phyloP scores from a whole-genome alignment of 305 asterid genomes.

The Fraxinus xanthoxyloides region DNA sequence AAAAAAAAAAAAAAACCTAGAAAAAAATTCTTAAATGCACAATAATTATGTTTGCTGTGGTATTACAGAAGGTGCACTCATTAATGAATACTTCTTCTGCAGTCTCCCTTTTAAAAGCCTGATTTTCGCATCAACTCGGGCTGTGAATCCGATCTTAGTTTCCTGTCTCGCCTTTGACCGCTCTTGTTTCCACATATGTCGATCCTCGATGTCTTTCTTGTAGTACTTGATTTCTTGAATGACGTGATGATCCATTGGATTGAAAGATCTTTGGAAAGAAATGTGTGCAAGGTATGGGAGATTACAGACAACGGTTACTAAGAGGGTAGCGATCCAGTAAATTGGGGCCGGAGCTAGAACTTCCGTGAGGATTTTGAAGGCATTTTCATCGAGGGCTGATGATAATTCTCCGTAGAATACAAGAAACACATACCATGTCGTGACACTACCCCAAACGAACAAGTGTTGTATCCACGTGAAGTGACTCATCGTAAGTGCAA shows the following conservation, averaged over 20 bases:
- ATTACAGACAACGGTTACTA: constrained; percentile 44
- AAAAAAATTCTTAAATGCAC: constrained; percentile 15
- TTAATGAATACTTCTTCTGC: constrained; percentile 44
- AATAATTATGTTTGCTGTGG: constrained; percentile 28
- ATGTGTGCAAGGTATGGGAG: constrained; percentile 58
- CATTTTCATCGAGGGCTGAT: constrained; percentile 41
- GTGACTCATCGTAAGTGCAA: constrained; percentile 58
- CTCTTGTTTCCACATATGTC: constrained; percentile 73
- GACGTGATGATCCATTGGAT: constrained; percentile 56
- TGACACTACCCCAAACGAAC: constrained; percentile 62
- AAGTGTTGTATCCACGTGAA: constrained; percentile 68
- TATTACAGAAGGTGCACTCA: constrained; percentile 19
- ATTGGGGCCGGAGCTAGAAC: constrained; percentile 56
- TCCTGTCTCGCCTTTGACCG: constrained; percentile 54
- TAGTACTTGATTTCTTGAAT: constrained; percentile 73
- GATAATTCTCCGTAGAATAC: constrained; percentile 40
- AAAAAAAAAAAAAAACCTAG: neutral
- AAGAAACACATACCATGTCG: constrained; percentile 58
- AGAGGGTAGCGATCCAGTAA: constrained; percentile 48
- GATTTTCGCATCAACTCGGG: constrained; percentile 75
- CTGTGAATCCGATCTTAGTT: constrained; percentile 72
- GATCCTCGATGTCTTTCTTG: constrained; percentile 53
- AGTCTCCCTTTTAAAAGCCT: constrained; percentile 53
- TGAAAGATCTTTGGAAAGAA: constrained; percentile 42
- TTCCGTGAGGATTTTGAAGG: constrained; percentile 46